Evolutionary conservation across 2,329 filamentous ascomycete genomes (phyloP).

Genomic region (Paramyrothecium roridum): DNA sequence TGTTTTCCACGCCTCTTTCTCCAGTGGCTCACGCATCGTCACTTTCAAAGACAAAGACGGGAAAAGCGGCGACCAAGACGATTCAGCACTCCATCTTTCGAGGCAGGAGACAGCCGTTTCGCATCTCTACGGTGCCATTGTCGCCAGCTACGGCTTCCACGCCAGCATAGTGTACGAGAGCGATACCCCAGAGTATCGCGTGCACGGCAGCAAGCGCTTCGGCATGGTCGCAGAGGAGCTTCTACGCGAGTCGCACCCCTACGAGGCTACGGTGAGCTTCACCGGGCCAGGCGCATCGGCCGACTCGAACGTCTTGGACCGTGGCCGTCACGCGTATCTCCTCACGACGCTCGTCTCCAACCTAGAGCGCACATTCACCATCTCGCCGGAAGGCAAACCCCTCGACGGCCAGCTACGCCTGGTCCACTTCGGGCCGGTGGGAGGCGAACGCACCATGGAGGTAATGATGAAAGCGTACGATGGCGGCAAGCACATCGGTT

Average conservation of each 20-base stretch:
- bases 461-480: slow-evolving; percentile 69
- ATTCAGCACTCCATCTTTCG: slow-evolving; percentile 9
- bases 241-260: slow-evolving; percentile 53
- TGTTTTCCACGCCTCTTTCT: slow-evolving; percentile 60
- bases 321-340: slow-evolving; percentile 67
- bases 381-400: slow-evolving; percentile 70
- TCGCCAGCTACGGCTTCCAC: slow-evolving; percentile 88
- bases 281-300: slow-evolving; percentile 8
- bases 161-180: slow-evolving; percentile 86
- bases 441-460: slow-evolving; percentile 66
- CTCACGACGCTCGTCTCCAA: slow-evolving; percentile 75
- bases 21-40: slow-evolving; percentile 50
- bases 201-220: slow-evolving; percentile 75
- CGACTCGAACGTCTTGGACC: slow-evolving; percentile 21
- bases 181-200: slow-evolving; percentile 78
- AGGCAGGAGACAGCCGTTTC: slow-evolving; percentile 29
- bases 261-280: slow-evolving; percentile 40
- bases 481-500: slow-evolving; percentile 51
- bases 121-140: slow-evolving; percentile 70
- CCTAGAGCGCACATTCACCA: slow-evolving; percentile 76
- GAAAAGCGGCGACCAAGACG: neutral
- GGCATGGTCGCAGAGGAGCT: slow-evolving; percentile 78
- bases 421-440: slow-evolving; percentile 69
- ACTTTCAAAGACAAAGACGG: slow-evolving; percentile 22
- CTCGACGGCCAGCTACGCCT: slow-evolving; percentile 69